Percentiles rank a stretch among this genome's conserved stretches.
Conservation (phyloP, 345 rosid genomes). For the rapeseed (Brassica napus) region Da-Ae NC_063445.1:24768501-24769000, state of each 20-base stretch:
- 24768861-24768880: constrained; percentile 78
- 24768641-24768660: constrained; percentile 59
- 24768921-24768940: constrained; percentile 49
- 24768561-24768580: constrained; percentile 63
- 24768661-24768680: constrained; percentile 55
- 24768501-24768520: constrained; percentile 42
- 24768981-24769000: constrained; percentile 48
- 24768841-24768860: constrained; percentile 62
- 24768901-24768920: constrained; percentile 51
- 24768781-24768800: constrained; percentile 40
- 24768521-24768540: constrained; percentile 39
- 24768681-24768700: constrained; percentile 50
- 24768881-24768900: constrained; percentile 52
- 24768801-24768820: constrained; percentile 48
- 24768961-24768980: constrained; percentile 57
- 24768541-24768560: constrained; percentile 47
- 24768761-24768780: constrained; percentile 74
- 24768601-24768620: constrained; percentile 51
- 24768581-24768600: constrained; percentile 53
- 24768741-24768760: constrained; percentile 65
- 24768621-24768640: constrained; percentile 57
- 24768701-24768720: constrained; percentile 63
- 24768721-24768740: constrained; percentile 43
- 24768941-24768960: constrained; percentile 53
- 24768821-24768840: constrained; percentile 46